Evolutionary conservation across 2,329 filamentous ascomycete genomes (phyloP).

Genomic region (Sordariomycetes sp.): DNA sequence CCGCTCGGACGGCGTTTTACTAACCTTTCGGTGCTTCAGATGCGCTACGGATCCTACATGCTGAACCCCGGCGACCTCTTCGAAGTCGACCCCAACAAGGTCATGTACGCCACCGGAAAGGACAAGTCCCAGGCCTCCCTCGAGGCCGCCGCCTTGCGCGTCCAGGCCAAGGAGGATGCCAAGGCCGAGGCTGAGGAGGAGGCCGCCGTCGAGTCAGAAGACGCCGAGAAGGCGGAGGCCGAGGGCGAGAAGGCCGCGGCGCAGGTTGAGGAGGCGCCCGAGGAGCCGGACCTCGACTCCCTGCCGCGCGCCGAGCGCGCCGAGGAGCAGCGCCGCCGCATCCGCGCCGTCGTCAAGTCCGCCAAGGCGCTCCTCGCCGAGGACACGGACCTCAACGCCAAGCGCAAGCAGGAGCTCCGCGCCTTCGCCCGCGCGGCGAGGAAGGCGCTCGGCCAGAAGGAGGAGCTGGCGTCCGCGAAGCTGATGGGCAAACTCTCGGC

Average conservation of each 20-base stretch:
- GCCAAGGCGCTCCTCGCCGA: constrained; percentile 51
- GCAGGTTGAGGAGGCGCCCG: constrained; percentile 10
- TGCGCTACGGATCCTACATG: constrained; percentile 83
- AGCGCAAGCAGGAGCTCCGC: constrained; percentile 66
- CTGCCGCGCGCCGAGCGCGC: constrained; percentile 15
- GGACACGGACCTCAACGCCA: constrained; percentile 43
- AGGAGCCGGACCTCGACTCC: constrained; percentile 7
- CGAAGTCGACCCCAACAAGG: constrained; percentile 81
- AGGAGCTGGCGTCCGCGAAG: constrained; percentile 25
- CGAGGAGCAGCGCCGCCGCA: constrained; percentile 20
- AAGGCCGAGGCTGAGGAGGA: constrained; percentile 15
- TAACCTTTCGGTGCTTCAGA: constrained; percentile 37
- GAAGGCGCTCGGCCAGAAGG: constrained; percentile 38
- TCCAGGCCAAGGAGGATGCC: constrained; percentile 8
- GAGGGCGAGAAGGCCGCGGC: constrained; percentile 15
- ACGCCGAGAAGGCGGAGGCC: constrained; percentile 13
- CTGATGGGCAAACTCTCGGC: constrained; percentile 42
- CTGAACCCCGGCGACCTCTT: constrained; percentile 98
- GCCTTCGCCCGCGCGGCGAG: constrained; percentile 58
- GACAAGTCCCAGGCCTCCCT: constrained; percentile 39
- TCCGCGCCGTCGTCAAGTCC: constrained; percentile 42
- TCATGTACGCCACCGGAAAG: constrained; percentile 77
- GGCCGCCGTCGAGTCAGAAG: constrained; percentile 8
- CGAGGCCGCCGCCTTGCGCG: constrained; percentile 6
- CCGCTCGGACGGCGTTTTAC: not conserved